Conservation (phyloP, 2,329 filamentous ascomycete genomes). For the Daldinia eschscholtzii region DNA sequence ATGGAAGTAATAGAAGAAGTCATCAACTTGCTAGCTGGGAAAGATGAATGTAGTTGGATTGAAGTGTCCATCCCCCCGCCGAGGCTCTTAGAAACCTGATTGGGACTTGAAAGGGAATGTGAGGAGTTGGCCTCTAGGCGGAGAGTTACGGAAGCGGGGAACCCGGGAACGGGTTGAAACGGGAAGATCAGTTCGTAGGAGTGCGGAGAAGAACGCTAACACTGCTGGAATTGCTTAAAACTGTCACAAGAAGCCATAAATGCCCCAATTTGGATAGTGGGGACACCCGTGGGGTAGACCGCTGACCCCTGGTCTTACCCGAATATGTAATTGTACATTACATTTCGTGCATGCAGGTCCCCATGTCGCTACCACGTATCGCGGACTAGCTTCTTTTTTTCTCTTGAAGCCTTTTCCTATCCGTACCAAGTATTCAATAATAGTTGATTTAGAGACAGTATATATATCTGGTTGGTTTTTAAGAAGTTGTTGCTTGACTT, state of each 20-base stretch:
- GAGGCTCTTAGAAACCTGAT: slow-evolving; percentile 10
- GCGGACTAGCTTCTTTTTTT: background rate
- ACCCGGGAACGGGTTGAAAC: slow-evolving; percentile 30
- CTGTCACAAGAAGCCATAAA: background rate
- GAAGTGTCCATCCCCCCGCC: slow-evolving; percentile 7
- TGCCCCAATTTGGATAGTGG: slow-evolving; percentile 8
- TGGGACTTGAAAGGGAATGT: slow-evolving; percentile 9
- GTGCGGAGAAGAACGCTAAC: slow-evolving; percentile 14
- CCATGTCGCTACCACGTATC: background rate
- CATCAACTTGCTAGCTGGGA: slow-evolving; percentile 21
- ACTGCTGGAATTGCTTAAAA: background rate
- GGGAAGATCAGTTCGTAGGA: slow-evolving; percentile 9
- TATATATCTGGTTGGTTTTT: background rate
- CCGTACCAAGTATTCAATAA: background rate
- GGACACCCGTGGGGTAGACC: slow-evolving; percentile 7
- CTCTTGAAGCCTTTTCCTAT: background rate
- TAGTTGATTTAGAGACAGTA: background rate
- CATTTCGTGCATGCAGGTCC: slow-evolving; percentile 6
- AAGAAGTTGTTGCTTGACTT: background rate
- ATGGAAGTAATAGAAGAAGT: slow-evolving; percentile 15
- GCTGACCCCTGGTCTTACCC: background rate
- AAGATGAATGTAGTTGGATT: slow-evolving; percentile 15
- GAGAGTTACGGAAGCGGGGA: slow-evolving; percentile 36
- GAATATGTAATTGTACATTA: slow-evolving; percentile 9
- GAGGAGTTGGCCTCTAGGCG: slow-evolving; percentile 37